Base-by-base conservation (phyloP, 208 protist genomes). In the Phytomonas sp. region DNA sequence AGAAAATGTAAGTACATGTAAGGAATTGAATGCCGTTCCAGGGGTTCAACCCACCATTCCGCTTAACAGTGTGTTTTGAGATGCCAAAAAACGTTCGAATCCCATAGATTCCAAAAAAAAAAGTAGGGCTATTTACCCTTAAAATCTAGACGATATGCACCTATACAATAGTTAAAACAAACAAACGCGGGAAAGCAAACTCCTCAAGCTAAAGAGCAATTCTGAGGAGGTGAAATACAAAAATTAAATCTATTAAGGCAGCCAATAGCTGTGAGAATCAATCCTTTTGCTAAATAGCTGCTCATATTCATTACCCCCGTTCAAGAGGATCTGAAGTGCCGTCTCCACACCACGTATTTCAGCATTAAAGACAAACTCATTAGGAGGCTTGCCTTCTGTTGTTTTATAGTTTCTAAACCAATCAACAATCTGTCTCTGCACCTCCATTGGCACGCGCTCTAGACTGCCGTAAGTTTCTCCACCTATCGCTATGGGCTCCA, bases 391-490 rank as follows among this genome's bases (percentile, higher is more conserved):
- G 9, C 93, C 93, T 46, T 98, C 95, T 13, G 92, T 82, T 26
- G 92, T 96, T 70, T 98, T 98, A 77, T 98, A 98, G 65, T 92
- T 89, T 43, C 79, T 76, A 64, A 97, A 97, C 93, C 95, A 98
- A 65, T 92, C 71, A 0, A 89, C 65, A 60, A 98, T 85, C 3
- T 53, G 69, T 8, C 69, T 64, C 66, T 79, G 75, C 9, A 92
- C 59, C 1, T 79, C 79, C 33, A 66, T 66, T 6, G 90, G 87
- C 11, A 95, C 83, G 33, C 87, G 80, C 8, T 67, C 46, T n/a
- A 92, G 67, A 43, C 17, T 72, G 0, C 75, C 71, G 78, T 85
- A 92, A 37, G 69, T 67, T 9, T 81, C 76, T 0, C 7, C 17
- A 2, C 67, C 78, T 4, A 30, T 34, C 0, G 23, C 72, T 29